Evolutionary conservation across 805 yeast genomes (phyloP).

Genomic region (Ogataea naganishii): DNA sequence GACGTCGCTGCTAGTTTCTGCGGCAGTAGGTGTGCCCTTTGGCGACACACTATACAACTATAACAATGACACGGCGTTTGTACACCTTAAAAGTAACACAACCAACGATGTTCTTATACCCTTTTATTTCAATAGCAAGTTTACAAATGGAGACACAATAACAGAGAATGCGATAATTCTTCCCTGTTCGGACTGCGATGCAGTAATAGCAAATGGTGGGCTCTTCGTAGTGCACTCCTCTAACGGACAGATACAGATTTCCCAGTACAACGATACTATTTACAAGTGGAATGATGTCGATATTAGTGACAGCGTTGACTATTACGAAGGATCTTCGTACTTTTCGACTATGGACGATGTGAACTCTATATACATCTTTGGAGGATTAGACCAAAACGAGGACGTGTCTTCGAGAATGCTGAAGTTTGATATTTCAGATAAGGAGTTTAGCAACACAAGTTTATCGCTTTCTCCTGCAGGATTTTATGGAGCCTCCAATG

Average conservation of each 20-base stretch:
- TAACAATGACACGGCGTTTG: conserved; percentile 20
- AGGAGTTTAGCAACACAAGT: conserved; percentile 28
- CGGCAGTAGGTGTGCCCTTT: too few species aligned
- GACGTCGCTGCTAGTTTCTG: too few species aligned
- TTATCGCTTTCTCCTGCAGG: conserved; percentile 47
- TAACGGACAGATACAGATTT: conserved; percentile 3
- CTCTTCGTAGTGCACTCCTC: conserved; percentile 18
- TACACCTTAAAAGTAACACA: conserved; percentile 11
- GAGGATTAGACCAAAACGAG: conserved; percentile 30
- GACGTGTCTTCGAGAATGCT: conserved; percentile 33
- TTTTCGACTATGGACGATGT: conserved; percentile 30
- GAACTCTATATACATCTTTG: conserved; percentile 41
- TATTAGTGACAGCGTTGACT: conserved; percentile 9
- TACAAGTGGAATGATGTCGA: conserved; percentile 15
- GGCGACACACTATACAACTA: conserved; percentile 22
- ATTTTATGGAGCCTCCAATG: conserved; percentile 42
- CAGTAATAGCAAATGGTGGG: conserved; percentile 9
- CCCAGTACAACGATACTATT: conserved; percentile 9
- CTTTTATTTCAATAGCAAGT: conserved; percentile 17
- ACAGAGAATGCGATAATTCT: conserved; percentile 6
- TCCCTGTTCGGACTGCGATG: conserved; percentile 15
- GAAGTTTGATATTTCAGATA: conserved; percentile 29
- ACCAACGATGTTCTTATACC: conserved; percentile 12
- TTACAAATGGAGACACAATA: conserved; percentile 12
- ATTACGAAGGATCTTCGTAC: conserved; percentile 27